Base-by-base conservation (phyloP, 2,329 filamentous ascomycete species). In the Hypocrella siamensis region DNA sequence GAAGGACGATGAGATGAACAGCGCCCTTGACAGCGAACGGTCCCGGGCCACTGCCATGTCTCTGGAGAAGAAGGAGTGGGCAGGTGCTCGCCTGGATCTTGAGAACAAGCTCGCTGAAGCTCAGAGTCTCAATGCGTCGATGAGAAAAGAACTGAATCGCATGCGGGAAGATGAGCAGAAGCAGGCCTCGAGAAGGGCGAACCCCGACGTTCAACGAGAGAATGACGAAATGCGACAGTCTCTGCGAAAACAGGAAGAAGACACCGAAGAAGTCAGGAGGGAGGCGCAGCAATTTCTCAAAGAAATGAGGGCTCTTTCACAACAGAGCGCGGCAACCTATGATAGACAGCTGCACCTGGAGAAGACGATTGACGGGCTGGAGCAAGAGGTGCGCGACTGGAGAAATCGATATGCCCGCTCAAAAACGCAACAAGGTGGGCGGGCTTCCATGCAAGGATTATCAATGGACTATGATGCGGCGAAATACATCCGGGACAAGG, bases 371-470 rank as follows among this genome's bases (percentile, higher is more conserved):
- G 67, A 80, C 35, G 64, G 70, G 33, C 66, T 98, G 5, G 83
- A 94, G 53, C 64, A 72, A 16, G 85, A 96, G 49, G 74, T 93
- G 29, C 79, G 79, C 33, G 77, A 86, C 31, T 98, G 90, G 90
- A 84, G 85, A 49, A 75, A 78, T 43, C 79, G 86, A 28, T 96
- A 94, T 48, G 79, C 85, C 17, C 79, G 78, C 42, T 70, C 82
- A 24, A 94, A 92, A 60, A 82, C 88, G 3, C 86, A 94, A 52
- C 63, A 93, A 30, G 75, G 86, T 31, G 79, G 70, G 49, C 77
- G 84, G 31, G 76, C 81, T 5, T 83, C 83, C 1, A 90, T 85
- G 0, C 71, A 81, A 38, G 83, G 82, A 10, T 60, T 92, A 27
- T 61, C 68, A 6, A 58, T 76, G 27, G 73, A 79, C 6, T 70